Base-by-base conservation (phyloP, 78 protist genomes). In the Dictyostelium capitatum region DNA sequence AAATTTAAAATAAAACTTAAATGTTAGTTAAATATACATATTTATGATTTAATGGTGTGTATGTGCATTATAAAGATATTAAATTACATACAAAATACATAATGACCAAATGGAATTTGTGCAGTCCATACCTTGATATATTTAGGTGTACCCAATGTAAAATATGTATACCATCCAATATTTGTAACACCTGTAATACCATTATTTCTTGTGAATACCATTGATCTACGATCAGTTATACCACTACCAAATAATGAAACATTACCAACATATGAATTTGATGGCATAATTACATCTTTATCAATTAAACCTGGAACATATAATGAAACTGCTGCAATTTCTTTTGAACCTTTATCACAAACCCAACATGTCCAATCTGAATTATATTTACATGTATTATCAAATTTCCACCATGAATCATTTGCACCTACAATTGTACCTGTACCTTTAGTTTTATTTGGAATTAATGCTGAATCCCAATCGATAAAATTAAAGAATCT, bases 351-450 rank as follows among this genome's bases (percentile, higher is more conserved):
- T 46, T 80, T 62, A 6, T 69, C 54, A 54, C 95, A 91, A 28
- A 64, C 43, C 51, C 57, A 83, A 2, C 74, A 14, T 7, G 17
- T 50, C 92, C 90, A 83, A 28, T 73, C 67, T 8, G 47, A 6
- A 12, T 83, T 54, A 77, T 53, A 91, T 12, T 6, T 15, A n/a
- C 95, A 91, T 10, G 89, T 19, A 17, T 1, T 51, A 28, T 59
- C 70, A 53, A 73, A 91, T 20, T 91, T 83, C 95, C 95, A 91
- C 95, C 95, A 91, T 53, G 14, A 19, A 23, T 37, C 46, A 72
- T 70, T 51, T 8, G 95, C 80, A 7, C 95, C 95, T 57, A 79
- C 19, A 47, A 91, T 65, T 4, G 43, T 62, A 12, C 47, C 23
- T 0, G 37, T n/a, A 14, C 51, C 2, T 19, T 67, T 32, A 48